Evolutionary conservation across 345 rosid species (phyloP).

Genomic region (Aquilaria sinensis): DNA sequence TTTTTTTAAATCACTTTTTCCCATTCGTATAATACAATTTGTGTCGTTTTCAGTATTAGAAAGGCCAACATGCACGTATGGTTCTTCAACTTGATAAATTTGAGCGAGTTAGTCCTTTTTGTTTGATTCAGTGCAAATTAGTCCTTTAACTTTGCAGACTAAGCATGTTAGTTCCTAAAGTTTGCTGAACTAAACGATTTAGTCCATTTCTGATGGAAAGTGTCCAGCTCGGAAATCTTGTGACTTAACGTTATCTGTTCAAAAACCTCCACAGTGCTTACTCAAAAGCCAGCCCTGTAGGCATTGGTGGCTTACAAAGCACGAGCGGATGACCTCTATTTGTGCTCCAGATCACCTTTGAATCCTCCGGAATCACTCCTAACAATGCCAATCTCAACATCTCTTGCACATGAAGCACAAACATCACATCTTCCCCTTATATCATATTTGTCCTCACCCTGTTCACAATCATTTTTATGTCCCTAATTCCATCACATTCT

Average conservation of each 20-base stretch:
- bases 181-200: too few relatives aligned
- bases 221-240: too few relatives aligned
- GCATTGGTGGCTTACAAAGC: slow-evolving; percentile 78
- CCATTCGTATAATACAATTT: too few relatives aligned
- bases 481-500: slow-evolving; percentile 90
- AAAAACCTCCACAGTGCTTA: slow-evolving; percentile 97
- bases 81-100: too few relatives aligned
- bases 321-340: slow-evolving; percentile 89
- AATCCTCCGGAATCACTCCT: slow-evolving; percentile 87
- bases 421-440: slow-evolving; percentile 99
- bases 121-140: too few relatives aligned
- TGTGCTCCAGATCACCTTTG: slow-evolving; percentile 87
- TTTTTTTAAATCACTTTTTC: too few relatives aligned
- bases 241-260: slow-evolving; percentile 33
- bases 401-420: slow-evolving; percentile 88
- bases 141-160: too few relatives aligned
- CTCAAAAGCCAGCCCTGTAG: slow-evolving; percentile 93
- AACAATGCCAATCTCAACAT: slow-evolving; percentile 78
- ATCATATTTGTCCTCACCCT: slow-evolving; percentile 94
- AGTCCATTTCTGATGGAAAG: too few relatives aligned
- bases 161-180: too few relatives aligned
- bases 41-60: too few relatives aligned
- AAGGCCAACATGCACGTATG: too few relatives aligned
- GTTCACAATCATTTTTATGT: slow-evolving; percentile 92
- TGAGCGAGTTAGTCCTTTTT: too few relatives aligned